Evolutionary conservation across 768 basidiomycete species (phyloP), one percentile per base, ranked within the genome.

Genomic region (Cystobasidium onofrii): DNA sequence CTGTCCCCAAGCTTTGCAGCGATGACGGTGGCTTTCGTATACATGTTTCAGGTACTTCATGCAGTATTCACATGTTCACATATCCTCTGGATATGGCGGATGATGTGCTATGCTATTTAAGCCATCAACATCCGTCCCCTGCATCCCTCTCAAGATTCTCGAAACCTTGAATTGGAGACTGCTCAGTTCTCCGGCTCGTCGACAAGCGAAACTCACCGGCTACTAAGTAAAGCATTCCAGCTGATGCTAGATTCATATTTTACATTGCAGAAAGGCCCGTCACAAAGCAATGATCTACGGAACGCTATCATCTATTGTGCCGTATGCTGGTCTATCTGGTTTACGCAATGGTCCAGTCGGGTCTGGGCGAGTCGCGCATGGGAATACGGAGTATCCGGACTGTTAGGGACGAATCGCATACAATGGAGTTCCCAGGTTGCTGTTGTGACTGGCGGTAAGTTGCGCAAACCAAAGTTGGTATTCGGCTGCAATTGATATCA

Each of bases 341-440:
- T 76, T 50, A 1, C 69, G 25, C 27, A 27, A 9, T 74, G 43
- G 43, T 73, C 73, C 23, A 52, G 55, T 25, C 34, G 44, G 7
- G 73, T 63, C 31, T 76, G 73, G 73, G 33, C n/a, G 12, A 70
- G 62, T 63, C 20, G 23, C 2, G 15, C 31, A 13, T 74, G 75
- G 73, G 64, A 54, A 7, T 50, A 61, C 1, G 43, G 61, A 20
- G 7, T 70, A 31, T 15, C 10, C 1, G 75, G 73, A n/a, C 57
- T 76, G 7, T 23, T 70, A 12, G 43, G 61, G 0, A 15, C 27
- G 0, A 50, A 60, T n/a, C 39, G 44, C 9, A 43, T 69, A 13
- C 33, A 74, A 18, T 76, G 75, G 75, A 36, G 41, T 1, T 23
- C 57, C 20, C 55, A 76, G 60, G 50, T 76, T 31, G 75, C 73